Evolutionary conservation across 768 basidiomycete genomes (phyloP).

Genomic region (Clathrus columnatus): DNA sequence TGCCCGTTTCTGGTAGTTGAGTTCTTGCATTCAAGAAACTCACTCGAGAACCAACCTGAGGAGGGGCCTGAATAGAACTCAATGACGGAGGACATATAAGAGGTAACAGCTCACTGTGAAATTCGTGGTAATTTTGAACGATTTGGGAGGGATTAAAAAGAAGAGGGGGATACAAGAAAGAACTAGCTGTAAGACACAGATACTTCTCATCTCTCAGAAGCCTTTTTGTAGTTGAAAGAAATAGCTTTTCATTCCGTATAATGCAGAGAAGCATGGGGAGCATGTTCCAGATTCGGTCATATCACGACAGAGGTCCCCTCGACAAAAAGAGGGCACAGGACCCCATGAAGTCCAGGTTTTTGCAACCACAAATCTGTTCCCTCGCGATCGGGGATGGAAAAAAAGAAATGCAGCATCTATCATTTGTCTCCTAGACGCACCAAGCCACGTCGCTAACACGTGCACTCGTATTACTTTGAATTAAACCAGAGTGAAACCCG

Average conservation of each 20-base stretch:
- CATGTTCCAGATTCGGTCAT: too few relatives aligned
- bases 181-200: not conserved
- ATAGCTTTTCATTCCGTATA: too few relatives aligned
- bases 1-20: constrained; percentile 9
- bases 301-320: too few relatives aligned
- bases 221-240: too few relatives aligned
- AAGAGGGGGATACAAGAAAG: not conserved
- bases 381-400: too few relatives aligned
- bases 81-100: not conserved
- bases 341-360: too few relatives aligned
- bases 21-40: constrained; percentile 9
- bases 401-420: not conserved
- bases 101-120: constrained; percentile 5
- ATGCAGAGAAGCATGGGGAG: too few relatives aligned
- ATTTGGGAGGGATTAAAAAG: not conserved
- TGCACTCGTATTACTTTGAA: not conserved
- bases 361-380: too few relatives aligned
- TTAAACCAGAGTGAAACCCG: not conserved
- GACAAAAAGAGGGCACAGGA: too few relatives aligned
- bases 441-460: not conserved
- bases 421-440: not conserved
- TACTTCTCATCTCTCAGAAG: too few relatives aligned
- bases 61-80: constrained; percentile 7
- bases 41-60: constrained; percentile 10
- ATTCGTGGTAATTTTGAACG: constrained; percentile 6